Evolutionary conservation across 2,329 filamentous ascomycete species (phyloP).

Genomic region (Sclerotinia sclerotiorum): DNA sequence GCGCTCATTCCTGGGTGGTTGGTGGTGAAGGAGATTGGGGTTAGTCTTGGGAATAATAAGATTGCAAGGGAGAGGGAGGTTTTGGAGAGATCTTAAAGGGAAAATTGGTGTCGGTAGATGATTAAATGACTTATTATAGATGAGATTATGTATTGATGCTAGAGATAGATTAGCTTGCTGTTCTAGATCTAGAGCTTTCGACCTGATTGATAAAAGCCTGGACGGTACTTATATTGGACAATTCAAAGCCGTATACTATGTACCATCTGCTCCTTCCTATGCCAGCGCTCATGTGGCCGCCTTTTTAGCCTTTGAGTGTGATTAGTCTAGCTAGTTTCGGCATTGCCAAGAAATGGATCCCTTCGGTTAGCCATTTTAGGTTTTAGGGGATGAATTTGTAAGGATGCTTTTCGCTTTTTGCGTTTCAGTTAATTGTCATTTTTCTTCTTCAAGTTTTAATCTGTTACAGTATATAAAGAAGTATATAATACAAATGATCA

Average conservation of each 20-base stretch:
- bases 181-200: not conserved
- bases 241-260: not conserved
- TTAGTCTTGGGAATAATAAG: constrained; percentile 34
- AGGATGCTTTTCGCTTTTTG: no score
- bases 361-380: not conserved
- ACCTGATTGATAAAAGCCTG: not conserved
- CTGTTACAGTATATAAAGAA: no score
- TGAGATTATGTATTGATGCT: not conserved
- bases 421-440: no score
- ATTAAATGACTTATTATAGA: no score
- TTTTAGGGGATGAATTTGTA: not conserved
- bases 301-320: not conserved
- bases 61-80: constrained; percentile 29
- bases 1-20: constrained; percentile 66
- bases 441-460: no score
- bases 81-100: not conserved
- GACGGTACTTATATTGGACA: not conserved
- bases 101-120: not conserved
- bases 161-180: not conserved
- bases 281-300: not conserved
- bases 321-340: not conserved
- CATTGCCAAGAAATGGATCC: not conserved
- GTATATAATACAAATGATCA: no score
- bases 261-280: not conserved
- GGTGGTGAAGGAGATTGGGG: constrained; percentile 48